Base-by-base conservation (phyloP, 2,329 filamentous ascomycete species). In the Ophiosphaerella herpotricha region DNA sequence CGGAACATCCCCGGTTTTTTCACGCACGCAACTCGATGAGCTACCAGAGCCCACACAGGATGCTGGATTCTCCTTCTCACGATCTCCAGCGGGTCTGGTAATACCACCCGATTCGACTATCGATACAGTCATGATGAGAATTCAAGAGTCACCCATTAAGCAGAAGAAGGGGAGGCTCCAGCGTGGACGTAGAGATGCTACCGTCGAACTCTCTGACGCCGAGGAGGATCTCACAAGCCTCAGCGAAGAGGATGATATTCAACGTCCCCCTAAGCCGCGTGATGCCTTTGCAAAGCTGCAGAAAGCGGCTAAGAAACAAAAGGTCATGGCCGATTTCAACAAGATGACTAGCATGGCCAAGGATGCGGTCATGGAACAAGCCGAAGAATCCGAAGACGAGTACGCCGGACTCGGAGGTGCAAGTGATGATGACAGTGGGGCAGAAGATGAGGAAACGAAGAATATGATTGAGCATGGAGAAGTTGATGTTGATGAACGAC, bases 381-480 rank as follows among this genome's bases (percentile, higher is more conserved):
- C 94, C 53, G 90, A 96, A 64, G 94, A 99, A 75, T 99, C 94
- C 0, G 95, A 99, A 69, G 94, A 99, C 70, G 94, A 99, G 73
- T 99, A 97, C 71, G 93, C 92, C 34, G 94, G 94, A 4, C 80
- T 99, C 8, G 94, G 94, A 60, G 94, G 94, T 55, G 88, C 80
- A 9, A 93, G 92, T 72, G 92, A 93, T 52, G 93, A 97, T 60
- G 90, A 93, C 57, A 87, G 85, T 38, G 87, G 83, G 37, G 87
- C 87, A 47, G 89, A 91, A 52, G 85, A 89, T 49, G 86, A 86
- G 26, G 83, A 89, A 7, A 84, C 94, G 55, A 84, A 88, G 61
- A 86, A 91, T 55, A 95, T 99, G 85, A 96, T 99, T 67, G 92
- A 97, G 68, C 85, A 88, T 21, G 85, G 84, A 48, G 84, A 86